Conservation (phyloP, 208 protist species). For the Phytomonas sp. region DNA sequence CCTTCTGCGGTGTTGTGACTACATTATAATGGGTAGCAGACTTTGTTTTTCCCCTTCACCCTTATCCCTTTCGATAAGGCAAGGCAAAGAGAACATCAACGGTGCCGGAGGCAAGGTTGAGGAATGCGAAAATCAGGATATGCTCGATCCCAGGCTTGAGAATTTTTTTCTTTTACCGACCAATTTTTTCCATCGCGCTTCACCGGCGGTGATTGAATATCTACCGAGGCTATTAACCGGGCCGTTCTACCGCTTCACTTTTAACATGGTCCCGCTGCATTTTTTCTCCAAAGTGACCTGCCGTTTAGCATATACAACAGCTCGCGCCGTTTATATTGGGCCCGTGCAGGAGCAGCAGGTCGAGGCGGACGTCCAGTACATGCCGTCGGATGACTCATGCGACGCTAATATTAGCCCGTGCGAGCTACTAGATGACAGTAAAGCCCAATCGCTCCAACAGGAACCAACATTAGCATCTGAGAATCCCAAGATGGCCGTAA, state of each 20-base stretch:
- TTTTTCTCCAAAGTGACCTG: conserved; percentile 70
- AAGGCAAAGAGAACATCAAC: not conserved
- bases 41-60: conserved; percentile 12
- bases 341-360: conserved; percentile 18
- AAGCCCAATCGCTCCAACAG: not conserved
- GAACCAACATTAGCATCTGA: not conserved
- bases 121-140: conserved; percentile 2
- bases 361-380: not conserved
- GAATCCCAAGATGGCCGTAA: not conserved
- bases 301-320: conserved; percentile 20
- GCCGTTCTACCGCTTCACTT: conserved; percentile 74
- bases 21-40: conserved; percentile 22
- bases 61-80: not conserved
- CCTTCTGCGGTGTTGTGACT: conserved; percentile 17
- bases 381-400: not conserved
- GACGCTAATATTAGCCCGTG: not conserved
- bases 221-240: conserved; percentile 57
- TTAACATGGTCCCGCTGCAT: conserved; percentile 58
- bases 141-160: conserved; percentile 17
- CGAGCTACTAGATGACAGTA: not conserved
- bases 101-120: not conserved
- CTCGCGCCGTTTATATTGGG: conserved; percentile 43
- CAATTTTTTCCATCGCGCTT: conserved; percentile 31
- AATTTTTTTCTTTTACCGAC: conserved; percentile 59
- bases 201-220: conserved; percentile 43